Conservation (phyloP, 1,139 yeast genomes). For the Blastobotrys niveus region DNA sequence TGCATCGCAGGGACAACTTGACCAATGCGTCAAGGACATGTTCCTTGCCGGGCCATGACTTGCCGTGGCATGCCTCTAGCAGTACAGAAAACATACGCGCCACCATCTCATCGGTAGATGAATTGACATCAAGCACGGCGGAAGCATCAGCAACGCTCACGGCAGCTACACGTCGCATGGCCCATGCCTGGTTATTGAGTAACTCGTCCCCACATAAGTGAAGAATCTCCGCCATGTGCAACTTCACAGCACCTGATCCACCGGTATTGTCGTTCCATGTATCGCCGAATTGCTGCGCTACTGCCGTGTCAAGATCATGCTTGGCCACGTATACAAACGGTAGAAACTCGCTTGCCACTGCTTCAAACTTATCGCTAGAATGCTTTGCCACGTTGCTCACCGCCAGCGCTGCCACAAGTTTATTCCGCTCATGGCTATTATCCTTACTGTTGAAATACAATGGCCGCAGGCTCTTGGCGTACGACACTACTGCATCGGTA, state of each 20-base stretch:
- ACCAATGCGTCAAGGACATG: slow-evolving; percentile 65
- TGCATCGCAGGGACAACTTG: slow-evolving; percentile 46
- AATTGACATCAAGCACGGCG: slow-evolving; percentile 28
- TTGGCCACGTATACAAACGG: slow-evolving; percentile 79
- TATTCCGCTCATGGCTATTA: slow-evolving; percentile 42
- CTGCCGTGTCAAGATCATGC: slow-evolving; percentile 52
- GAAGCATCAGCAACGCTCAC: slow-evolving; percentile 61
- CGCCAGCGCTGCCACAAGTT: slow-evolving; percentile 55
- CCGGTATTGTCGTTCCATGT: slow-evolving; percentile 83
- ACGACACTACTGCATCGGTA: slow-evolving; percentile 48
- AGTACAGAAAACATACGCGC: slow-evolving; percentile 48
- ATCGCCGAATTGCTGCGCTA: slow-evolving; percentile 47
- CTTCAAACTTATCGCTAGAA: slow-evolving; percentile 62
- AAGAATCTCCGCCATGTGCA: slow-evolving; percentile 70
- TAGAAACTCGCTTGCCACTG: slow-evolving; percentile 57
- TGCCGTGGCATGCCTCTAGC: slow-evolving; percentile 62
- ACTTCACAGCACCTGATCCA: slow-evolving; percentile 60
- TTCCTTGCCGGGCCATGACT: slow-evolving; percentile 89
- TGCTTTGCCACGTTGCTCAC: slow-evolving; percentile 64
- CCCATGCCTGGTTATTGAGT: slow-evolving; percentile 55
- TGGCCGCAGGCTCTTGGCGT: slow-evolving; percentile 48
- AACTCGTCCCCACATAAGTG: slow-evolving; percentile 43
- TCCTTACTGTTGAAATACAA: slow-evolving; percentile 57
- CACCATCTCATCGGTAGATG: slow-evolving; percentile 16
- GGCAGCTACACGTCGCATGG: slow-evolving; percentile 67